Evolutionary conservation across 768 basidiomycete genomes (phyloP), one percentile per base, ranked within the genome.

Genomic region (Termitomyces sp.): DNA sequence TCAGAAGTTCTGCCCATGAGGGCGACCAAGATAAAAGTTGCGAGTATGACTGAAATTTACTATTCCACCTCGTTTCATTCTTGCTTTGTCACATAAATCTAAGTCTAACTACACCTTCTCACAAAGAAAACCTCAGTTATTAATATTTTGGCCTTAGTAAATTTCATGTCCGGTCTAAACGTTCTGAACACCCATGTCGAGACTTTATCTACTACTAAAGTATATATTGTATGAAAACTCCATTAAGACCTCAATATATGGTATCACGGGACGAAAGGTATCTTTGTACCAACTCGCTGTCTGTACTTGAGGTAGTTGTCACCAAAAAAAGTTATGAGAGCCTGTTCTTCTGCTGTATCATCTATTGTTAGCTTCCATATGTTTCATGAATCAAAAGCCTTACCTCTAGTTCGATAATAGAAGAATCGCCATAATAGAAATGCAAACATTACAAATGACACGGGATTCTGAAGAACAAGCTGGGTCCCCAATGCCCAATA

Each of bases 401-500:
- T 54, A 95, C 96, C 80, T 74, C 78, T 73, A 30, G 88, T 96
- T 10, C 97, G 81, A 57, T 75, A 68, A 56, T 85, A 82, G 72
- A 99, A 99, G 77, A 98, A 99, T 48, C 80, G 76, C 84, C 90
- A 94, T 5, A 98, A 75, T 1, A 94, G 70, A 38, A 80, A 60
- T 1, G 78, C 64, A 66, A 89, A 98, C 1, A 83, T 68, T 2
- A 85, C 44, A 60, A 91, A 85, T 14, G 85, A 84, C 15, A 94
- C 31, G 0, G 89, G 82, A 67, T 98, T 99, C 66, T 94, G 94
- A 21, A 98, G 77, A 0, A 93, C 81, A 38, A 98, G 72, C 68
- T 99, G 97, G 0, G 94, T 97, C 2, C 95, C 94, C 28, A 99
- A 66, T 0, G 94, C 94, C 97, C 97, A 98, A 70, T 96, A 98